phyloP scores from a whole-genome alignment of 2,329 filamentous ascomycete genomes.

The Cladosporium sp. region DNA sequence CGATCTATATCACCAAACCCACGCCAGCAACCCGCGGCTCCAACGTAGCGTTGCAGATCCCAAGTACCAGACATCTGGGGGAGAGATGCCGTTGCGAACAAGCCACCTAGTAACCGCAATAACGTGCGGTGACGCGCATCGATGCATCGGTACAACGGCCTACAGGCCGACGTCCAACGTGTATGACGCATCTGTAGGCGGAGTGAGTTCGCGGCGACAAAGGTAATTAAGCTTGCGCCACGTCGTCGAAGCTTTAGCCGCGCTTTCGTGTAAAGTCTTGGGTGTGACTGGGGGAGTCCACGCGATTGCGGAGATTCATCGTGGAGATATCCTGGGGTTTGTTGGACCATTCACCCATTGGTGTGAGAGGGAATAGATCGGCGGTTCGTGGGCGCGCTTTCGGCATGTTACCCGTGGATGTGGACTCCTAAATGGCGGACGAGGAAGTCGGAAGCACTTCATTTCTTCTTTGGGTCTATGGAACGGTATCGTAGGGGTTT shows the following conservation, averaged over 20 bases:
- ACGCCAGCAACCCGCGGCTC: not conserved
- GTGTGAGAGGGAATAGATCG: not conserved
- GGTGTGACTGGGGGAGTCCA: not conserved
- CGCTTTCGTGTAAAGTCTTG: not conserved
- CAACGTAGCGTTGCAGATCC: not conserved
- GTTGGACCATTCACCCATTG: too few species aligned
- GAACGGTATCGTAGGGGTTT: too few species aligned
- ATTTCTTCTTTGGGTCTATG: too few species aligned
- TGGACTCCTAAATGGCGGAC: not conserved
- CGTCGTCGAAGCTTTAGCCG: not conserved
- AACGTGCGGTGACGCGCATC: too few species aligned
- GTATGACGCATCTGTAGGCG: not conserved
- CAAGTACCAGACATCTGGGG: not conserved
- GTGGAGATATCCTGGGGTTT: not conserved
- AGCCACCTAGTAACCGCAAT: too few species aligned
- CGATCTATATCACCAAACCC: not conserved
- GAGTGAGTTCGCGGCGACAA: not conserved
- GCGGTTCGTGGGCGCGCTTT: not conserved
- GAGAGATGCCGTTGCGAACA: too few species aligned
- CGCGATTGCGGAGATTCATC: not conserved
- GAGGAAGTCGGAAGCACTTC: not conserved
- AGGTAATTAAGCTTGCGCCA: conserved; percentile 2
- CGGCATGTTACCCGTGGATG: not conserved
- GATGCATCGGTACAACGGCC: not conserved
- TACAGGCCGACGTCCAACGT: not conserved